phyloP scores from a whole-genome alignment of 2,329 filamentous ascomycete genomes.

The Venturia carpophila region DNA sequence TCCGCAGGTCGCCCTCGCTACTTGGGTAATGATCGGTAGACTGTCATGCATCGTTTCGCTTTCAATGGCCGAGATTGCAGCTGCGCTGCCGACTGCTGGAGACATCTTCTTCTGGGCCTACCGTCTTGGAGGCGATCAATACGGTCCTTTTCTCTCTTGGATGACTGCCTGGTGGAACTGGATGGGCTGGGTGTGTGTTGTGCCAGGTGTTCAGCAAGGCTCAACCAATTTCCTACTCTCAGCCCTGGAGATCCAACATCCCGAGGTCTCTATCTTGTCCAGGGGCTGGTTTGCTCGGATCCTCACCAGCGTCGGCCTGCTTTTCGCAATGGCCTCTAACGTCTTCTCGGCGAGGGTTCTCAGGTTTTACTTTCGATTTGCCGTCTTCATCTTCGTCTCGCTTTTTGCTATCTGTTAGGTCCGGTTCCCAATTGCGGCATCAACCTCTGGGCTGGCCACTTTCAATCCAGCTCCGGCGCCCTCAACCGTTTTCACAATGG shows the following conservation, averaged over 20 bases:
- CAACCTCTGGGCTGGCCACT: conserved; percentile 29
- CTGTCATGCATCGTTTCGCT: conserved; percentile 32
- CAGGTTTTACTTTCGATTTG: conserved; percentile 34
- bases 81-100: conserved; percentile 33
- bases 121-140: conserved; percentile 30
- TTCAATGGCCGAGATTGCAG: conserved; percentile 34
- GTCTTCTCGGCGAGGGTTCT: conserved; percentile 30
- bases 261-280: conserved; percentile 27
- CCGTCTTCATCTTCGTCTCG: conserved; percentile 31
- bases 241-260: conserved; percentile 34
- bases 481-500: conserved; percentile 35
- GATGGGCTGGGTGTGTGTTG: conserved; percentile 32
- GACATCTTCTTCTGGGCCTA: conserved; percentile 37
- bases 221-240: conserved; percentile 35
- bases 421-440: conserved; percentile 34
- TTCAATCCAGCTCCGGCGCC: conserved; percentile 29
- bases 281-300: conserved; percentile 36
- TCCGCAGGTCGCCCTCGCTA: conserved; percentile 33
- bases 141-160: conserved; percentile 34
- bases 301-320: conserved; percentile 31
- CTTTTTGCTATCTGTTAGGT: conserved; percentile 33
- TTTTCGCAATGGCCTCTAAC: conserved; percentile 33
- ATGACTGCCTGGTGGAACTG: conserved; percentile 39
- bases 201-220: conserved; percentile 35
- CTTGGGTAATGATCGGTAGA: conserved; percentile 35